phyloP scores from a whole-genome alignment of 345 rosid species.

The Salix brachista region DNA sequence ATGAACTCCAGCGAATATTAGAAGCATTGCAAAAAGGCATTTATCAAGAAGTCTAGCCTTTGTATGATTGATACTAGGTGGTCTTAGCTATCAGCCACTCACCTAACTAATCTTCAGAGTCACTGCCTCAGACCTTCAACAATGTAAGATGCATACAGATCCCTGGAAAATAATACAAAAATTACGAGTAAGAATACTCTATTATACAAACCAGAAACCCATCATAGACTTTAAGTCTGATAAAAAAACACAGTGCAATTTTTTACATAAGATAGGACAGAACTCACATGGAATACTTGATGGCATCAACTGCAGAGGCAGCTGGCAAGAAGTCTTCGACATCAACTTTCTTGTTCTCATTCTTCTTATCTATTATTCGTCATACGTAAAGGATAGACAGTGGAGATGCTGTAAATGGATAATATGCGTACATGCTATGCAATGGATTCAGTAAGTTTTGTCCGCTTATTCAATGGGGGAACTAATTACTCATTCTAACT shows the following conservation, averaged over 20 bases:
- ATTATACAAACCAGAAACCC: not conserved
- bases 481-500: not conserved
- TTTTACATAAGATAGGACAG: not conserved
- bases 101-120: not conserved
- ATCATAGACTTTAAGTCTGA: not conserved
- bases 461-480: not conserved
- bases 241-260: not conserved
- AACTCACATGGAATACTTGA: slow-evolving; percentile 85
- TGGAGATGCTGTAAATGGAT: not conserved
- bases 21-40: not conserved
- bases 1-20: not conserved
- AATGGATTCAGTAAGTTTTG: not conserved
- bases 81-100: not conserved
- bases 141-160: slow-evolving; percentile 86
- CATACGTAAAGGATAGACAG: slow-evolving; percentile 34
- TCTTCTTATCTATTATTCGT: slow-evolving; percentile 71
- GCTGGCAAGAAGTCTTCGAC: slow-evolving; percentile 93
- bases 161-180: slow-evolving; percentile 47
- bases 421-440: not conserved
- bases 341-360: slow-evolving; percentile 91
- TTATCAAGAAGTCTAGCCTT: slow-evolving; percentile 8
- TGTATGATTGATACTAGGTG: not conserved
- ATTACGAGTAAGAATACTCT: not conserved
- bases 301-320: slow-evolving; percentile 64
- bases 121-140: slow-evolving; percentile 83